Percentiles rank a stretch among this genome's conserved stretches.
Conservation (phyloP, 2,329 filamentous ascomycete species). For the Paraphaeosphaeria minitans region DNA sequence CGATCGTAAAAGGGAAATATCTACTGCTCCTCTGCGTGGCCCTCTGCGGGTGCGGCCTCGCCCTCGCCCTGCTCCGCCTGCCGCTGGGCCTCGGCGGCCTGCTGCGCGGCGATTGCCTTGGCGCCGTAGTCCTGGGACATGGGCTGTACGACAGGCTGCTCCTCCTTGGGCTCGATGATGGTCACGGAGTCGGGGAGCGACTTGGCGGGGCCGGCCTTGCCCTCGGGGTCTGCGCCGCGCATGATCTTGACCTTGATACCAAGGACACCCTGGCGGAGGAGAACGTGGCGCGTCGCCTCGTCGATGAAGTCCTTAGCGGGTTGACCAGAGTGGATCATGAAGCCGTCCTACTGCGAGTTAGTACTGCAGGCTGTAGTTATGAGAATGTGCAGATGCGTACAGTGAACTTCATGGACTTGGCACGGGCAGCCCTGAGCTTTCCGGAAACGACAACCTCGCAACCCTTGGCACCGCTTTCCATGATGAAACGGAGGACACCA, state of each 20-base stretch:
- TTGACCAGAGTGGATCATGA: conserved; percentile 99
- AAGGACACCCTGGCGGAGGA: conserved; percentile 98
- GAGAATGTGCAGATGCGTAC: conserved; percentile 55
- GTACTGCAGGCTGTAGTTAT: conserved; percentile 3
- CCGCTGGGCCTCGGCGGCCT: conserved; percentile 67
- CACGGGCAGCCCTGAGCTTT: conserved; percentile 98
- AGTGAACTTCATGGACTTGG: conserved; percentile 99
- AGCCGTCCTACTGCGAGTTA: conserved; percentile 70
- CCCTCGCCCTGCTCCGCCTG: conserved; percentile 64
- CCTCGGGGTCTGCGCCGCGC: conserved; percentile 98
- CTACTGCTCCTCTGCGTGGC: conserved; percentile 42
- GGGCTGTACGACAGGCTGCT: conserved; percentile 92
- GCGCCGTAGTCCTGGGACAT: conserved; percentile 98
- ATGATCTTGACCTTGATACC: conserved; percentile 99
- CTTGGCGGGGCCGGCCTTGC: conserved; percentile 98
- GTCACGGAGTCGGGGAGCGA: conserved; percentile 97
- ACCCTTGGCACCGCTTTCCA: conserved; percentile 99
- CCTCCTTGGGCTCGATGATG: conserved; percentile 99
- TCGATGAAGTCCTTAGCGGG: conserved; percentile 99
- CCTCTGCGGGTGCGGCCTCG: conserved; percentile 47
- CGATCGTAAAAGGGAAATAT: neutral
- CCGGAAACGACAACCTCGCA: conserved; percentile 99
- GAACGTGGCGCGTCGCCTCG: conserved; percentile 96
- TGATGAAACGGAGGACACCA: conserved; percentile 99
- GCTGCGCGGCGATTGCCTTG: conserved; percentile 75